phyloP scores from a whole-genome alignment of 1,284 basidiomycete species.

The Amylostereum chailletii region DNA sequence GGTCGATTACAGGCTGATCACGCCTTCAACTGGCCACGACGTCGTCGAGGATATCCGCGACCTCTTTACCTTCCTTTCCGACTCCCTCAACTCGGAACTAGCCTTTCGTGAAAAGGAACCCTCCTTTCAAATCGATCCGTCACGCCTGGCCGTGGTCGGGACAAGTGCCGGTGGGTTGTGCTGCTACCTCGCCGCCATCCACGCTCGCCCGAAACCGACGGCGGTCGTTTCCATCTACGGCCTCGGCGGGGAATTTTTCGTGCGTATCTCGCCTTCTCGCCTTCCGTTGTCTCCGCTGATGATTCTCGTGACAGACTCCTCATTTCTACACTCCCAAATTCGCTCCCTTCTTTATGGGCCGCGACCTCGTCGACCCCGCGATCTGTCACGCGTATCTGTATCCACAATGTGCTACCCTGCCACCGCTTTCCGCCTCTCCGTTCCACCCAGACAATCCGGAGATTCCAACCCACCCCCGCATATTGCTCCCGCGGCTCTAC shows the following conservation, averaged over 20 bases:
- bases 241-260: slow-evolving; percentile 53
- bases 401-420: slow-evolving; percentile 22
- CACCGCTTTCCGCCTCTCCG: slow-evolving; percentile 32
- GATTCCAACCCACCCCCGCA: slow-evolving; percentile 51
- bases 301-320: slow-evolving; percentile 17
- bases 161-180: slow-evolving; percentile 57
- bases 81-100: slow-evolving; percentile 15
- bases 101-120: slow-evolving; percentile 5
- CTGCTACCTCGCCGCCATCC: slow-evolving; percentile 50
- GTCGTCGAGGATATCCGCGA: slow-evolving; percentile 48
- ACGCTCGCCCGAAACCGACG: slow-evolving; percentile 41
- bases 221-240: slow-evolving; percentile 52
- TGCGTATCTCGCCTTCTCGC: slow-evolving; percentile 20
- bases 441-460: slow-evolving; percentile 47
- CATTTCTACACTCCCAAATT: slow-evolving; percentile 31
- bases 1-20: slow-evolving; percentile 52
- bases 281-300: background rate
- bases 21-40: slow-evolving; percentile 47
- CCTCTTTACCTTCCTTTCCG: slow-evolving; percentile 37
- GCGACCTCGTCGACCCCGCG: slow-evolving; percentile 28
- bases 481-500: slow-evolving; percentile 48
- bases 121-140: slow-evolving; percentile 26
- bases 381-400: slow-evolving; percentile 21
- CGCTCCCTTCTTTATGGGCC: slow-evolving; percentile 29
- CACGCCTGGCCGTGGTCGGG: slow-evolving; percentile 44